A percentile compares a stretch with the other conserved stretches of the same genome.
These are phyloP conservation scores for Emericellopsis cladophorae DNA, from an alignment of 2,329 filamentous ascomycete species.

Conservation along the genomic window DNA sequence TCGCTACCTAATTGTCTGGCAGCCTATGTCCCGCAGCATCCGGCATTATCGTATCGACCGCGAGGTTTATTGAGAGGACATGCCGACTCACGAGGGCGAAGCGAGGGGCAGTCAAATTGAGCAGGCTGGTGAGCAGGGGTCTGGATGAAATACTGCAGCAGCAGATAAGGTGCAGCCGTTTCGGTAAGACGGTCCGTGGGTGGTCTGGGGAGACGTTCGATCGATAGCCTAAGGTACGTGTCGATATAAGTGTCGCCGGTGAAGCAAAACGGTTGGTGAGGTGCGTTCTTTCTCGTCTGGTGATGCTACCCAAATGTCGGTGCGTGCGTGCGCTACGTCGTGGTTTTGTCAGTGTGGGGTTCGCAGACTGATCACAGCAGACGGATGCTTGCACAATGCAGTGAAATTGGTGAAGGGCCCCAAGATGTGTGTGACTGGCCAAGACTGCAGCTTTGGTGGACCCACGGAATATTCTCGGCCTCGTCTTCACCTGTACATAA, in stretches of 20 bases:
- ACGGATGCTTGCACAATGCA: too few species aligned
- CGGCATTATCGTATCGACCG: conserved; percentile 1
- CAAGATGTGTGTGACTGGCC: too few species aligned
- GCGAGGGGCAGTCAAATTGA: conserved; percentile 2
- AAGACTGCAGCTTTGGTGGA: too few species aligned
- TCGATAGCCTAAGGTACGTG: too few species aligned
- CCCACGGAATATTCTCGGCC: not conserved
- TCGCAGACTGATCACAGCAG: not conserved
- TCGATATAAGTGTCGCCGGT: too few species aligned
- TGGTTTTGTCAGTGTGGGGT: conserved; percentile 2
- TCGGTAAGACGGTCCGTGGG: too few species aligned
- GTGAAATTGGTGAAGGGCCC: too few species aligned
- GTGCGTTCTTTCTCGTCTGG: not conserved
- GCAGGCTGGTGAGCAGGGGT: not conserved
- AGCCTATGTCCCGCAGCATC: conserved; percentile 2
- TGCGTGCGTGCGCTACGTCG: not conserved
- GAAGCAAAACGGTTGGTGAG: too few species aligned
- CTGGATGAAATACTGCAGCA: not conserved
- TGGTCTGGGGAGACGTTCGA: too few species aligned
- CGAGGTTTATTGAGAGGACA: conserved; percentile 1
- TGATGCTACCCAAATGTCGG: conserved; percentile 1
- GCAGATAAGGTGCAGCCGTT: too few species aligned
- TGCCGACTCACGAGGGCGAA: conserved; percentile 2
- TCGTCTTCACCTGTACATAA: too few species aligned
- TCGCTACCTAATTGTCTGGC: conserved; percentile 3